phyloP scores from a whole-genome alignment of 2,329 filamentous ascomycete genomes.

The Pestalotiopsis fici region DNA sequence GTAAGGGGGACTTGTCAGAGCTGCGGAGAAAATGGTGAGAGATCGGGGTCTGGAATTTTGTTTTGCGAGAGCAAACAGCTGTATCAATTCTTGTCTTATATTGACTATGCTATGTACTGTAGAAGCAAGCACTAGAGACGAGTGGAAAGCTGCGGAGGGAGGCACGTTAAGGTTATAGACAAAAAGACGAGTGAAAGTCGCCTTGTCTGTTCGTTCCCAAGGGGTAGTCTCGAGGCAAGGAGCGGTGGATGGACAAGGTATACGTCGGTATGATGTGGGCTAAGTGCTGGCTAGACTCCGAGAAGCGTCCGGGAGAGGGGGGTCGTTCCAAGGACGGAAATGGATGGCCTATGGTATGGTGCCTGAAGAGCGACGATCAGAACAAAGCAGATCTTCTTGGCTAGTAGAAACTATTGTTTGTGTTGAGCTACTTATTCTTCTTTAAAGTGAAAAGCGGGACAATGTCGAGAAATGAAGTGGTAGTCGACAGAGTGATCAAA shows the following conservation, averaged over 20 bases:
- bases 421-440: background rate
- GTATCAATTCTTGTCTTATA: constrained; percentile 41
- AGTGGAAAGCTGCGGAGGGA: constrained; percentile 4
- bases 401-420: background rate
- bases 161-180: constrained; percentile 19
- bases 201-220: background rate
- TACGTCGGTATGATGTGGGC: background rate
- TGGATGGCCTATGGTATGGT: background rate
- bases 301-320: constrained; percentile 8
- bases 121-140: constrained; percentile 19
- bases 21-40: constrained; percentile 7
- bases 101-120: constrained; percentile 53
- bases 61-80: constrained; percentile 19
- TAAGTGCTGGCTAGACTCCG: background rate
- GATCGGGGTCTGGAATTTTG: constrained; percentile 13
- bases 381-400: background rate
- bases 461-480: background rate
- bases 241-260: constrained; percentile 8
- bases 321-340: constrained; percentile 2
- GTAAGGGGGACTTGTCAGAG: constrained; percentile 16
- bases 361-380: background rate
- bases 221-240: constrained; percentile 1
- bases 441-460: background rate
- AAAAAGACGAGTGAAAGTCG: constrained; percentile 6
- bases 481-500: background rate